Base-by-base conservation (phyloP, 257 asterid species). In the Hygrophila difformis region DNA sequence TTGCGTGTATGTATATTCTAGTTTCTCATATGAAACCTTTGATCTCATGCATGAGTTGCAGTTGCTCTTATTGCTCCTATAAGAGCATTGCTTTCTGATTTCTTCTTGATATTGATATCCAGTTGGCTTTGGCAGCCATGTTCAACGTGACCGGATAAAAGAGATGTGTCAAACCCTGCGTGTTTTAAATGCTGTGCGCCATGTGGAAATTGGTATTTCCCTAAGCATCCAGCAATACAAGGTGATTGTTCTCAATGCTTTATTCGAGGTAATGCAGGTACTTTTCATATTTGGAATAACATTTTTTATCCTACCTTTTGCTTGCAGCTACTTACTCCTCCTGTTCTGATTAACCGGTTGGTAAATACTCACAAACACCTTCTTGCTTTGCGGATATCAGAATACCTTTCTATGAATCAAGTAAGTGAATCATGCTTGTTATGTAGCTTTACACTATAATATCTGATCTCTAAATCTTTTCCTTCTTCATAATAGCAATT, bases 71-170 rank as follows among this genome's bases (percentile, higher is more conserved):
- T 47, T 63, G 66, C 49, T 53, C 42, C 55, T 44, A 49, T 46
- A 61, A 56, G 71, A 57, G 51, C 59, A n/a, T 57, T 65, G 23
- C 63, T 62, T 72, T 64, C 81, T 78, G 81, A 68, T 77, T 79
- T 69, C 60, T 71, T 73, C 76, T 73, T 75, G 78, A 53, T 85
- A 77, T 57, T 82, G 87, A 82, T 77, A 75, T 68, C 79, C 87
- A 73, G 87, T 81, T 85, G 83, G 77, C 78, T 82, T 85, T 82
- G 79, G 79, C 95, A 91, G 96, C 81, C 86, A 82, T 62, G 66
- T 82, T 70, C 92, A 78, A 59, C 94, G 88, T 70, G 96, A 91
- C 63, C 70, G 59, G 65, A 72, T 91, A 59, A 83, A 72, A 60
- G 99, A 91, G 66, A 86, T 73, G 81, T 74, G 81, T 53, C 80